These are phyloP conservation scores for Coniella lustricola DNA, from an alignment of 2,329 filamentous ascomycete species.

Conservation along the genomic window DNA sequence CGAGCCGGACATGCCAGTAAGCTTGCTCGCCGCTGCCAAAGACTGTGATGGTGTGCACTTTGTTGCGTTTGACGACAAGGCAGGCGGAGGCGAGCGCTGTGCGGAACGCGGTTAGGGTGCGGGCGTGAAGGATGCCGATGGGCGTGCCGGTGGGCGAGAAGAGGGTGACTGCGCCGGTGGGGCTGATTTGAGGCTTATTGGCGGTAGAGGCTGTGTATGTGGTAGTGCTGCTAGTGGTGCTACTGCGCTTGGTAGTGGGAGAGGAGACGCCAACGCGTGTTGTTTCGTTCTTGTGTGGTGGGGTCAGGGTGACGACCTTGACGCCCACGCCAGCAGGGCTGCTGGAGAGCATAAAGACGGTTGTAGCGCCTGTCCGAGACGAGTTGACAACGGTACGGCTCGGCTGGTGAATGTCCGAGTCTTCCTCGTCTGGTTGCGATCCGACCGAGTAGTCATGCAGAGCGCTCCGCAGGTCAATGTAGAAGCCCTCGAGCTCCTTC, in stretches of 20 bases:
- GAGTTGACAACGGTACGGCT: slow-evolving; percentile 43
- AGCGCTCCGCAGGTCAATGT: slow-evolving; percentile 40
- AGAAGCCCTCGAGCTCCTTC: slow-evolving; percentile 47
- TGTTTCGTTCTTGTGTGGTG: slow-evolving; percentile 23
- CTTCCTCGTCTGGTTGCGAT: slow-evolving; percentile 35
- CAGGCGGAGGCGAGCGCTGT: slow-evolving; percentile 67
- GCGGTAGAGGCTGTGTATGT: slow-evolving; percentile 21
- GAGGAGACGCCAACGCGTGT: slow-evolving; percentile 14
- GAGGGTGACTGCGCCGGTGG: slow-evolving; percentile 63
- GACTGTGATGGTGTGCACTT: slow-evolving; percentile 69
- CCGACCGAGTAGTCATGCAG: slow-evolving; percentile 58
- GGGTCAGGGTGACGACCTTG: slow-evolving; percentile 63
- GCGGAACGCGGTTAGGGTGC: slow-evolving; percentile 71
- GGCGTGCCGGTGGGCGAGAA: slow-evolving; percentile 56
- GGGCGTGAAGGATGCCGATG: slow-evolving; percentile 63
- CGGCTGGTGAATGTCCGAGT: slow-evolving; percentile 47
- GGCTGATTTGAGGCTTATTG: slow-evolving; percentile 32
- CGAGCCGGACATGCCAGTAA: slow-evolving; percentile 87
- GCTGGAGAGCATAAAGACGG: slow-evolving; percentile 68
- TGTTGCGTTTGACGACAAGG: slow-evolving; percentile 56
- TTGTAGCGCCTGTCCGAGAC: slow-evolving; percentile 45
- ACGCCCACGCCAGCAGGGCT: slow-evolving; percentile 58
- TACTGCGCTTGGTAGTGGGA: no score
- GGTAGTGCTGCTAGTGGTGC: no score
- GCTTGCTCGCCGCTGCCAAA: slow-evolving; percentile 88